Conservation (phyloP, 306 rosid genomes). For the Oxytropis ochrocephala region DNA sequence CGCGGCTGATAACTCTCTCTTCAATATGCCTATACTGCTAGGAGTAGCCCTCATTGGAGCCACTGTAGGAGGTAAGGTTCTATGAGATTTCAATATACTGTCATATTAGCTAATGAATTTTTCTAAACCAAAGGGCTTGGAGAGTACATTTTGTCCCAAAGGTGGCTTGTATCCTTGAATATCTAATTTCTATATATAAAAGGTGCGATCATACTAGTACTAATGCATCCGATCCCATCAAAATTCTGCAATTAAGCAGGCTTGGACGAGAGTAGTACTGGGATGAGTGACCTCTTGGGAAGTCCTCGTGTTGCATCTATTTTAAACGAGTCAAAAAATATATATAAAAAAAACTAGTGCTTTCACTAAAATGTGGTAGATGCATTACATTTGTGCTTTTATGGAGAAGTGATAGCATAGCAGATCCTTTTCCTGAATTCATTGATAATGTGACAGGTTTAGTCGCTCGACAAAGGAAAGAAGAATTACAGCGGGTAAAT, state of each 20-base stretch:
- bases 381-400: neutral
- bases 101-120: neutral
- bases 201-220: no score
- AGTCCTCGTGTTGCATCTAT: no score
- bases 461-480: slow-evolving; percentile 92
- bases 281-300: no score
- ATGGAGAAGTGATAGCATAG: neutral
- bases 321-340: no score
- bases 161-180: neutral
- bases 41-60: slow-evolving; percentile 94
- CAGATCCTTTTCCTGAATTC: slow-evolving; percentile 14
- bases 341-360: no score
- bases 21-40: slow-evolving; percentile 83
- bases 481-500: slow-evolving; percentile 65
- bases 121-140: neutral
- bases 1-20: slow-evolving; percentile 52
- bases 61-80: slow-evolving; percentile 84
- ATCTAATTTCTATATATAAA: slow-evolving; percentile 1
- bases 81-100: slow-evolving; percentile 8
- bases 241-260: no score
- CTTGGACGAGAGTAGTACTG: no score
- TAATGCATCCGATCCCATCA: no score
- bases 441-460: slow-evolving; percentile 45
- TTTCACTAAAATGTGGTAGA: neutral
- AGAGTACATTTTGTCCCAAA: neutral